A percentile compares a stretch with the other conserved stretches of the same genome.
Evolutionary conservation across 108 stramenopile genomes (phyloP).

Genomic region (Stephanodiscus triporus): DNA sequence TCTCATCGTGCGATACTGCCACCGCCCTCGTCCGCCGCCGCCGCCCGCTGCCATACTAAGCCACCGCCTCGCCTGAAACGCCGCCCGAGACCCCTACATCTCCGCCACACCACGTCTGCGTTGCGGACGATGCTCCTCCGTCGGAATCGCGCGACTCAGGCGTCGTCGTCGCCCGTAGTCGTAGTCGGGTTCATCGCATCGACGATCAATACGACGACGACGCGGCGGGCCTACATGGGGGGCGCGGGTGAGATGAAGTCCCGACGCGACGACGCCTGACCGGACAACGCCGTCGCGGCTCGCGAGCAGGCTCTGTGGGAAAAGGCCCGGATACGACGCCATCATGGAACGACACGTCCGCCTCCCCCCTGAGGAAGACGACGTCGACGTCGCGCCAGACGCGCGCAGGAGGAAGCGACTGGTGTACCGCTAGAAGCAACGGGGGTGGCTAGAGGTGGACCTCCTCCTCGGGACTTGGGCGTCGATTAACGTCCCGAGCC

Average conservation of each 20-base stretch:
- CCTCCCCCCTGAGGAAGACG: constrained; percentile 53
- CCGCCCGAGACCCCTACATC: too few relatives aligned
- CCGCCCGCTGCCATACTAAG: too few relatives aligned
- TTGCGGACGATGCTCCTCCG: too few relatives aligned
- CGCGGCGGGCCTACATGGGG: constrained; percentile 67
- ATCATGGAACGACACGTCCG: constrained; percentile 70
- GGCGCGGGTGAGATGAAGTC: constrained; percentile 68
- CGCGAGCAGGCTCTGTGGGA: constrained; percentile 72
- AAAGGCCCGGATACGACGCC: constrained; percentile 62
- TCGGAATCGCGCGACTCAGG: too few relatives aligned
- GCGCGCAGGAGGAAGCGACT: constrained; percentile 92
- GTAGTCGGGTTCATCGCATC: too few relatives aligned
- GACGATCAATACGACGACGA: background rate
- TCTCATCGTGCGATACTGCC: too few relatives aligned
- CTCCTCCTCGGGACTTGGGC: constrained; percentile 98
- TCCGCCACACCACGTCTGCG: too few relatives aligned
- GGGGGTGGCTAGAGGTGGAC: constrained; percentile 99
- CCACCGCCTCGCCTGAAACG: too few relatives aligned
- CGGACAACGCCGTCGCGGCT: constrained; percentile 27
- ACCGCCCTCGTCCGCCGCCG: too few relatives aligned
- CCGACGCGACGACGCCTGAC: constrained; percentile 18
- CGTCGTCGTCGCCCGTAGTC: too few relatives aligned
- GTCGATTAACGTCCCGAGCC: constrained; percentile 77
- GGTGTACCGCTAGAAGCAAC: constrained; percentile 96
- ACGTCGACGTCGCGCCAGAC: constrained; percentile 59